Evolutionary conservation across 2,329 filamentous ascomycete species (phyloP), one percentile per base, ranked within the genome.

Genomic region (Septoria linicola): DNA sequence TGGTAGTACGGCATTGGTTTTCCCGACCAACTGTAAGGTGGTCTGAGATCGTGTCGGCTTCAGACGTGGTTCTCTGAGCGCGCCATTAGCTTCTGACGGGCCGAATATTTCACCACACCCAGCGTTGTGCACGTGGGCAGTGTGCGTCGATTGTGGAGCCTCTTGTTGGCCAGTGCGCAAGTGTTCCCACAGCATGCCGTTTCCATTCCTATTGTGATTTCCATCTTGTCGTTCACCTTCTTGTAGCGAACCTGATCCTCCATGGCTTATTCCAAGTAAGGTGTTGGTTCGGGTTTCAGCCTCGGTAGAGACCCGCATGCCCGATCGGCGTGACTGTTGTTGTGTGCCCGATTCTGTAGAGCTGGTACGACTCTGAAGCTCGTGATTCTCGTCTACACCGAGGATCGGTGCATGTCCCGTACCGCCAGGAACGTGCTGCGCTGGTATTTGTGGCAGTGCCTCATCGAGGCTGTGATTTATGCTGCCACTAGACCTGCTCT

Each of bases 111-210:
- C 50, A 34, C 25, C 35, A 21, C 30, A 37, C 20, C 44, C 52
- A 8, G 49, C 35, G 8, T 53, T 55, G 41, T 59, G 60, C 8
- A 59, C 42, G 27, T 62, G 58, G 3, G 45, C 31, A 4, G 58
- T 58, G 53, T 61, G 60, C 46, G 59, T 61, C 8, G 60, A 55
- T 36, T 49, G 53, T 47, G 49, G 51, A 27, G 36, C 35, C 13
- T 56, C 53, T 7, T 41, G 34, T 34, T 61, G 54, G 20, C 53
- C 58, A 8, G 53, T 57, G 2, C 55, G 49, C 14, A 61, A 48
- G 41, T 57, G 48, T 45, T 61, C 55, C 53, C 58, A 60, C 13
- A 57, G 47, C 47, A 55, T 55, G 14, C 48, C 51, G 47, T 52
- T 41, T 19, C 42, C 55, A 13, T 34, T 25, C 3, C 36, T 41